Conservation (phyloP, 129 eudicot genomes). For the Flaveria robusta region DNA sequence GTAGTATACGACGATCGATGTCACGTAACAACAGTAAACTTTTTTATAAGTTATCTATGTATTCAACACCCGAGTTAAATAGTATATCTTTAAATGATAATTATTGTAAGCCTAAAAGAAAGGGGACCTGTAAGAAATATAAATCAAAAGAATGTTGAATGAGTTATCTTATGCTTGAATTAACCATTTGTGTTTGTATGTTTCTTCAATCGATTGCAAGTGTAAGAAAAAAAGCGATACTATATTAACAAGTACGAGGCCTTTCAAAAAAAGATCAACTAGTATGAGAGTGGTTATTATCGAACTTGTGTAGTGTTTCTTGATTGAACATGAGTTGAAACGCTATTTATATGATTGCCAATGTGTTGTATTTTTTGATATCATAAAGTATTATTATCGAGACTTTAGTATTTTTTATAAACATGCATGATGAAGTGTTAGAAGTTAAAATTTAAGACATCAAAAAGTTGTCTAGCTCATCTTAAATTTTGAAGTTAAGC, state of each 20-base stretch:
- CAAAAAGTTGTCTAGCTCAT: neutral
- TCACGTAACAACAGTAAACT: too few relatives aligned
- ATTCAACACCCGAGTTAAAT: too few relatives aligned
- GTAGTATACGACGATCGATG: too few relatives aligned
- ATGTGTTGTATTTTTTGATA: neutral
- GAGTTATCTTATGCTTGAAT: neutral
- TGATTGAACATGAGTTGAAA: neutral
- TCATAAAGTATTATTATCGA: neutral
- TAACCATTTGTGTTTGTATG: neutral
- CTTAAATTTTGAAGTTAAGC: too few relatives aligned
- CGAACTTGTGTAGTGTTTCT: neutral
- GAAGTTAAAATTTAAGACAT: neutral
- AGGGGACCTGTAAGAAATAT: neutral
- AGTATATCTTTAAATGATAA: too few relatives aligned
- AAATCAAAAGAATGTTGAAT: neutral
- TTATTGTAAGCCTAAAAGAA: too few relatives aligned
- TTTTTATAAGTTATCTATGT: too few relatives aligned
- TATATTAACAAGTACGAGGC: too few relatives aligned
- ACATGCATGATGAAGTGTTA: too few relatives aligned
- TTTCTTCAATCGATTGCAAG: neutral
- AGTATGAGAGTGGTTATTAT: neutral
- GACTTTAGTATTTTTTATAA: neutral
- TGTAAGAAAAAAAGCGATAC: neutral
- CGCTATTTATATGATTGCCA: neutral
- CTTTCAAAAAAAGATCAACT: too few relatives aligned